phyloP scores from a whole-genome alignment of 495 filamentous ascomycete species.

The Aspergillus conjunctus region DNA sequence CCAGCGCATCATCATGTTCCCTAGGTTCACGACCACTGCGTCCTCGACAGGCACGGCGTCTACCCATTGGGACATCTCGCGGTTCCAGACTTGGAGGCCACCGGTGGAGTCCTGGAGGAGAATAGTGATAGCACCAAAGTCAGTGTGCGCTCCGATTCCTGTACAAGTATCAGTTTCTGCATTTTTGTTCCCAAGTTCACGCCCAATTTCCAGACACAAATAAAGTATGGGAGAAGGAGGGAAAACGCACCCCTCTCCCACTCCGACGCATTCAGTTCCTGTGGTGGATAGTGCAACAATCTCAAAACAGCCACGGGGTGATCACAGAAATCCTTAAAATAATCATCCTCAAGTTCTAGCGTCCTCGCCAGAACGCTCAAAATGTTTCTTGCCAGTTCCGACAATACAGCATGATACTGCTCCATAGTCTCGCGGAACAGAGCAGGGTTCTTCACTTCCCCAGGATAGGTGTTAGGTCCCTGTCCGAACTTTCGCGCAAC shows the following conservation, averaged over 20 bases:
- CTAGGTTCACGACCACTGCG: constrained; percentile 52
- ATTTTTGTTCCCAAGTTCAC: neutral
- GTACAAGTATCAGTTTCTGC: neutral
- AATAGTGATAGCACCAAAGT: constrained; percentile 52
- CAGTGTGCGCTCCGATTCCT: constrained; percentile 55
- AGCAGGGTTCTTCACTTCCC: constrained; percentile 32
- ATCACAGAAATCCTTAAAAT: constrained; percentile 42
- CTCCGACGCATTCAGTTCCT: constrained; percentile 33
- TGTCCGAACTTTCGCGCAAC: constrained; percentile 35
- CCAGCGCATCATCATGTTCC: constrained; percentile 45
- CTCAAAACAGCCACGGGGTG: constrained; percentile 40
- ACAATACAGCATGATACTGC: constrained; percentile 30
- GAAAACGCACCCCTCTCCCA: constrained; percentile 21
- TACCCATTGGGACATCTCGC: constrained; percentile 28
- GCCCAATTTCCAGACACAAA: neutral
- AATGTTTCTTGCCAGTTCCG: constrained; percentile 27
- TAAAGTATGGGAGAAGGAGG: neutral
- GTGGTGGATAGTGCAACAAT: constrained; percentile 52
- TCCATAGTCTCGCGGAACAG: constrained; percentile 36
- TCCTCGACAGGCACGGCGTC: constrained; percentile 39
- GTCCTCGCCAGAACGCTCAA: constrained; percentile 43
- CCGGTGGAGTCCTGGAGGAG: constrained; percentile 43
- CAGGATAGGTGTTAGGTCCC: constrained; percentile 51
- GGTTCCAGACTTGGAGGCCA: constrained; percentile 49
- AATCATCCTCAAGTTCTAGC: constrained; percentile 37